Percentiles rank a stretch among this genome's conserved stretches.
Evolutionary conservation across 345 rosid species (phyloP).

Genomic region (Rhodomyrtus tomentosa): DNA sequence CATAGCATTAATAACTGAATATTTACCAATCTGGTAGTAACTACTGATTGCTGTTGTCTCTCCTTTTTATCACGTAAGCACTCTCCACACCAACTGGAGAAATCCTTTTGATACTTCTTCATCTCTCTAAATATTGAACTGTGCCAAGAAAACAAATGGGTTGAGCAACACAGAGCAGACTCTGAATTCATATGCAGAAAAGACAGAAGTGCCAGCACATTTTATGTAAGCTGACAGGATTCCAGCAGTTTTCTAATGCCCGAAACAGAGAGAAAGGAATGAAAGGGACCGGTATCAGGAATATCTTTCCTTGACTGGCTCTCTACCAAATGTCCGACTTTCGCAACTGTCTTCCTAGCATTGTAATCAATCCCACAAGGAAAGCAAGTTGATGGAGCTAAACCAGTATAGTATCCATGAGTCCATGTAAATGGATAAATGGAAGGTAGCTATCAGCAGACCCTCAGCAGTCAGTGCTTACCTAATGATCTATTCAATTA

Average conservation of each 20-base stretch:
- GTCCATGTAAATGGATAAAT: background rate
- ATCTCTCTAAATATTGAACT: constrained; percentile 86
- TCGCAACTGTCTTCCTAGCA: background rate
- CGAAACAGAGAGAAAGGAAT: background rate
- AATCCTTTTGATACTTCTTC: constrained; percentile 74
- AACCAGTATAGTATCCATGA: background rate
- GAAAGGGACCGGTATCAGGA: background rate
- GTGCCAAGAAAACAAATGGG: constrained; percentile 3
- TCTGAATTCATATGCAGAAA: background rate
- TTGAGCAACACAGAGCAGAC: background rate
- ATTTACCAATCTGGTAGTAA: constrained; percentile 54
- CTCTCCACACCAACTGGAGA: constrained; percentile 87
- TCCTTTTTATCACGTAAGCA: constrained; percentile 68
- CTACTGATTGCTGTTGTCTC: constrained; percentile 39
- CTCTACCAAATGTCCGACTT: background rate
- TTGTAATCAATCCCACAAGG: background rate
- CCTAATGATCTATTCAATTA: background rate
- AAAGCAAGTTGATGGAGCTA: background rate
- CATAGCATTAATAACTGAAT: background rate
- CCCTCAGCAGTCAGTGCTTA: background rate
- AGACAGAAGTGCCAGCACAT: background rate
- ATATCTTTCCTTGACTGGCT: background rate
- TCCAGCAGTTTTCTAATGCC: background rate
- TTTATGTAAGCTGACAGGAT: background rate
- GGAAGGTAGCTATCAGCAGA: background rate